These are phyloP conservation scores for Austroboletus novae-zelandiae DNA, from an alignment of 1,284 basidiomycete genomes.

Conservation along the genomic window DNA sequence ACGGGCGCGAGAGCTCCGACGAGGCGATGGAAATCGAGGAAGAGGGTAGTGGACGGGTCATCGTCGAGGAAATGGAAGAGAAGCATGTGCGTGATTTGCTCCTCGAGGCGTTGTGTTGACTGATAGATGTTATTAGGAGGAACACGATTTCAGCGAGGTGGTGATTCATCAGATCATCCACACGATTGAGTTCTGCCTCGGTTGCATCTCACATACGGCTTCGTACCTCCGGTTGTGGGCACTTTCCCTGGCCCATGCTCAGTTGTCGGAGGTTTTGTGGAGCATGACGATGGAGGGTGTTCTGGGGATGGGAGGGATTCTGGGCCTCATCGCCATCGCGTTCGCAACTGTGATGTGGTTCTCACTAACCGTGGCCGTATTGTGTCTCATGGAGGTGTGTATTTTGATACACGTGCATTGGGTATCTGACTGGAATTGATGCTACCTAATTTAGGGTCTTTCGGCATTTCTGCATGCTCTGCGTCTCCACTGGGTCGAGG, in stretches of 20 bases:
- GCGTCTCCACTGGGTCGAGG: conserved; percentile 97
- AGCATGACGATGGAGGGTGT: conserved; percentile 72
- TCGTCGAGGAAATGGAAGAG: conserved; percentile 67
- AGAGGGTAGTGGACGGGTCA: conserved; percentile 76
- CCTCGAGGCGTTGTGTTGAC: conserved; percentile 8
- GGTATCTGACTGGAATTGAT: conserved; percentile 8
- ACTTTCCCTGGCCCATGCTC: conserved; percentile 95
- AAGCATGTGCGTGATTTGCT: conserved; percentile 53
- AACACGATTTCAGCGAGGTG: conserved; percentile 91
- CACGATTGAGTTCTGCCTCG: conserved; percentile 98
- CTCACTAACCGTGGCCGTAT: conserved; percentile 66
- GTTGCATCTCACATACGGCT: conserved; percentile 98
- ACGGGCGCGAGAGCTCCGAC: conserved; percentile 51
- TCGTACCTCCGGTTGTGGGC: conserved; percentile 99
- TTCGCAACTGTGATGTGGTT: conserved; percentile 84
- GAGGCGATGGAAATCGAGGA: conserved; percentile 78
- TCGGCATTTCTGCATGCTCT: conserved; percentile 96
- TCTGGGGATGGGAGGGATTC: conserved; percentile 55
- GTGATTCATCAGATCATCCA: conserved; percentile 97
- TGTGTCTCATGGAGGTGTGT: conserved; percentile 93
- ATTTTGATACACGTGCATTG: conserved; percentile 19
- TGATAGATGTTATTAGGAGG: conserved; percentile 46
- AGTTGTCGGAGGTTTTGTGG: conserved; percentile 95
- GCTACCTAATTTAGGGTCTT: conserved; percentile 58
- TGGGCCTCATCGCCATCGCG: conserved; percentile 59